These are phyloP conservation scores for Nothophaeocryptopus gaeumannii DNA, from an alignment of 2,329 filamentous ascomycete species.

Conservation along the genomic window DNA sequence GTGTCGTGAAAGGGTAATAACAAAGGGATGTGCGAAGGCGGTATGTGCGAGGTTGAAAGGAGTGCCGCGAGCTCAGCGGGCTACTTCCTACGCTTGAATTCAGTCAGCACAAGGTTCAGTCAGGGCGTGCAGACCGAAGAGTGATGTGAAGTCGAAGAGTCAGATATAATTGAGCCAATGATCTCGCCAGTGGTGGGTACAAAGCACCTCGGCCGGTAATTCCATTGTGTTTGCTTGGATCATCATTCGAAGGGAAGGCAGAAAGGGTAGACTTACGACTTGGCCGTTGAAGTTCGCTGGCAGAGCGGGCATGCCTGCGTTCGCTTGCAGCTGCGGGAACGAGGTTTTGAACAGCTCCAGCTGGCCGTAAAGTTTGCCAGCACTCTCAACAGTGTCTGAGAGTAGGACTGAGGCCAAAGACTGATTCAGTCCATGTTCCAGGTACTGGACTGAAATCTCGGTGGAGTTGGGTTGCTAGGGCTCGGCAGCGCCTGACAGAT, in stretches of 20 bases:
- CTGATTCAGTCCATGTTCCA: too few species aligned
- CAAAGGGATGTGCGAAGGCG: constrained; percentile 30
- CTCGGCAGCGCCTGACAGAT: neutral
- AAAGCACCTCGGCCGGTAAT: constrained; percentile 27
- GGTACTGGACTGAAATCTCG: too few species aligned
- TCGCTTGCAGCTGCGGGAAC: constrained; percentile 5
- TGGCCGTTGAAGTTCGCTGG: neutral
- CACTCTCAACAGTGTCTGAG: too few species aligned
- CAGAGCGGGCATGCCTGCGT: neutral
- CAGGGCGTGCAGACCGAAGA: neutral
- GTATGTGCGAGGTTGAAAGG: constrained; percentile 20
- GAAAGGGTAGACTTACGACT: constrained; percentile 1
- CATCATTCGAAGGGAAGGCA: constrained; percentile 19
- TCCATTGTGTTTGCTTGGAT: constrained; percentile 26
- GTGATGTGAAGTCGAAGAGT: constrained; percentile 6
- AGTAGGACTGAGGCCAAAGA: too few species aligned
- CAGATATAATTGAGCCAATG: constrained; percentile 17
- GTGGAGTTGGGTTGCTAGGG: too few species aligned
- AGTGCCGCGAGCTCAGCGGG: constrained; percentile 10
- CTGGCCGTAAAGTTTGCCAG: neutral
- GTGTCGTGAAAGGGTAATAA: constrained; percentile 25
- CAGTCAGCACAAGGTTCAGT: neutral
- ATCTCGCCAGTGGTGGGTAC: constrained; percentile 19
- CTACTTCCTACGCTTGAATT: neutral
- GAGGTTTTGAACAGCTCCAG: constrained; percentile 5